Evolutionary conservation across 2,329 filamentous ascomycete genomes (phyloP), one percentile per base, ranked within the genome.

Genomic region (Diplodia mutila): DNA sequence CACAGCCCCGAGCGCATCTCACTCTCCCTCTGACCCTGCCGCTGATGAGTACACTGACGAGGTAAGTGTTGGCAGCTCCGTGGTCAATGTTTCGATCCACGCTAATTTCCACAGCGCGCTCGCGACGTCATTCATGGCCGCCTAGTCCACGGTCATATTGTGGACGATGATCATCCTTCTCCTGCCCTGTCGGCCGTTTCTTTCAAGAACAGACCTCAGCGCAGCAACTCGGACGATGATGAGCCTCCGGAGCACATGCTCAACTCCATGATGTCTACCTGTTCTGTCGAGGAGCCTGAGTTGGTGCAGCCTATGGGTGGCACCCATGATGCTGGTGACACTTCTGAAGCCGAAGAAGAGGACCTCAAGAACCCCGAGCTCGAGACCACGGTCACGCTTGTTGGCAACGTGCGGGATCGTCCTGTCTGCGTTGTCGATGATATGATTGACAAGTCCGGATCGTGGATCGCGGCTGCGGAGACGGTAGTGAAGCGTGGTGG

Each of bases 401-500:
- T 99, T 16, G 95, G 95, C 69, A 92, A 98, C 74, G 95, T 99
- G 69, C 91, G 89, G 75, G 89, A 92, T 76, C 89, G 92, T 68
- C 90, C 92, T 0, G 95, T 98, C 65, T 91, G 99, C 77, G 93
- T 99, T 69, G 91, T 99, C 61, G 95, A 99, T 78, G 95, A 99
- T 78, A 98, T 99, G 91, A 97, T 99, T 75, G 95, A 99, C 82
- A 97, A 97, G 82, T 90, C 93, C 11, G 92, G 91, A 16, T 97
- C 93, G 7, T 99, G 95, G 95, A 96, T 99, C 72, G 94, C 94
- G 6, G 95, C 95, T 7, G 95, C 95, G 14, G 95, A 99, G 83
- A 97, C 94, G 1, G 94, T 97, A 2, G 92, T 97, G 65, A 98
- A 98, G 84, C 89, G 91, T 71, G 96, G 95, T 71, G 87, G 89